A percentile compares a stretch with the other conserved stretches of the same genome.
Conservation (phyloP, 2,329 filamentous ascomycete genomes). For the Cryphonectria nitschkei region DNA sequence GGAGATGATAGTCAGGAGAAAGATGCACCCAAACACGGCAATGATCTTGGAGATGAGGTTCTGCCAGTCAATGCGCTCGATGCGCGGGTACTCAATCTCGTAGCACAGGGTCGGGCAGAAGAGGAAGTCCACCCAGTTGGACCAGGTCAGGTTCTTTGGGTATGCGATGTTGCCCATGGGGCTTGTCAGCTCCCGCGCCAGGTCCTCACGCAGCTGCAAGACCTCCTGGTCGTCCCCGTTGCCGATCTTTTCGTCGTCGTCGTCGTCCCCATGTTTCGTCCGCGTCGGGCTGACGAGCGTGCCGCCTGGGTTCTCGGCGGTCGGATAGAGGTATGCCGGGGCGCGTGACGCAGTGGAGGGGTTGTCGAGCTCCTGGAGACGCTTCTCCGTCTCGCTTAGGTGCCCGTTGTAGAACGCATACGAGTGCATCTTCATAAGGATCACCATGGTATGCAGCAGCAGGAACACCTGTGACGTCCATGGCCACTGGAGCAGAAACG, state of each 20-base stretch:
- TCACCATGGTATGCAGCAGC: slow-evolving; percentile 83
- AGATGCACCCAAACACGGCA: slow-evolving; percentile 95
- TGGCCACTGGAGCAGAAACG: slow-evolving; percentile 86
- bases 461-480: slow-evolving; percentile 98
- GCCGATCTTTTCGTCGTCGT: slow-evolving; percentile 17
- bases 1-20: slow-evolving; percentile 85
- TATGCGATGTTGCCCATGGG: slow-evolving; percentile 89
- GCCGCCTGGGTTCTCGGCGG: slow-evolving; percentile 56
- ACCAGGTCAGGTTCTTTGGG: slow-evolving; percentile 80
- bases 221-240: slow-evolving; percentile 53
- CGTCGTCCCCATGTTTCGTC: slow-evolving; percentile 10
- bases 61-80: slow-evolving; percentile 72
- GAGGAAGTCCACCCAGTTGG: slow-evolving; percentile 85
- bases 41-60: slow-evolving; percentile 83
- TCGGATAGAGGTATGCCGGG: slow-evolving; percentile 77
- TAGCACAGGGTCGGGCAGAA: slow-evolving; percentile 96
- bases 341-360: slow-evolving; percentile 71
- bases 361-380: slow-evolving; percentile 77
- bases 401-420: slow-evolving; percentile 99
- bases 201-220: slow-evolving; percentile 75
- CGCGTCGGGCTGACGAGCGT: slow-evolving; percentile 38
- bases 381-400: slow-evolving; percentile 81
- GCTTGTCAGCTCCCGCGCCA: slow-evolving; percentile 89
- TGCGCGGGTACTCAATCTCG: slow-evolving; percentile 93
- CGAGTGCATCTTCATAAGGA: slow-evolving; percentile 99